Evolutionary conservation across 495 filamentous ascomycete species (phyloP).

Genomic region (Xylaria acuta): DNA sequence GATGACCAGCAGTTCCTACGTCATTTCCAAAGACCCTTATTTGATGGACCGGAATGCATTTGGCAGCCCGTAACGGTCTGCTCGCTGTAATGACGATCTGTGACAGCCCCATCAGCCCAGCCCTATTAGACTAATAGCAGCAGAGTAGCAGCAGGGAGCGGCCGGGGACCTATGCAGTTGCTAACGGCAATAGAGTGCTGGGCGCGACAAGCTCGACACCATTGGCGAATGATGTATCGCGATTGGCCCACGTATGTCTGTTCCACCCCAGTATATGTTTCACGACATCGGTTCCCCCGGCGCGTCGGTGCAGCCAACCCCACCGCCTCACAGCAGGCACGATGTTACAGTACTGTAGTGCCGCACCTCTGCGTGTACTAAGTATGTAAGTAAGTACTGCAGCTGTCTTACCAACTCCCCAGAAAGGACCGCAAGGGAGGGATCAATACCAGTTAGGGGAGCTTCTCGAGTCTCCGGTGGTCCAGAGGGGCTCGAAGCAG

Average conservation of each 20-base stretch:
- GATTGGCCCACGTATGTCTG: constrained; percentile 16
- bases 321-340: neutral
- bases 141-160: neutral
- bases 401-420: too few relatives aligned
- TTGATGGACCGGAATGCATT: neutral
- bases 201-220: neutral
- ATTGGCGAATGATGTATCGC: constrained; percentile 6
- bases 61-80: neutral
- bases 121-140: neutral
- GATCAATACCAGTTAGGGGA: neutral
- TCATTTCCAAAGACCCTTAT: neutral
- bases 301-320: neutral
- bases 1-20: neutral
- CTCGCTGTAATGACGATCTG: neutral
- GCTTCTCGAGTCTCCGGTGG: neutral
- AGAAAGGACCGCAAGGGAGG: neutral
- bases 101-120: neutral
- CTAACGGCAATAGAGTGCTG: neutral
- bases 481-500: neutral
- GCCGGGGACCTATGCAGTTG: neutral
- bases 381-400: too few relatives aligned
- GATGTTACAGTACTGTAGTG: neutral
- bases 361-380: neutral
- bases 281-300: neutral
- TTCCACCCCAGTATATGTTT: neutral